These are phyloP conservation scores for Aquilaria yunnanensis DNA, from an alignment of 345 rosid genomes.

Conservation along the genomic window DNA sequence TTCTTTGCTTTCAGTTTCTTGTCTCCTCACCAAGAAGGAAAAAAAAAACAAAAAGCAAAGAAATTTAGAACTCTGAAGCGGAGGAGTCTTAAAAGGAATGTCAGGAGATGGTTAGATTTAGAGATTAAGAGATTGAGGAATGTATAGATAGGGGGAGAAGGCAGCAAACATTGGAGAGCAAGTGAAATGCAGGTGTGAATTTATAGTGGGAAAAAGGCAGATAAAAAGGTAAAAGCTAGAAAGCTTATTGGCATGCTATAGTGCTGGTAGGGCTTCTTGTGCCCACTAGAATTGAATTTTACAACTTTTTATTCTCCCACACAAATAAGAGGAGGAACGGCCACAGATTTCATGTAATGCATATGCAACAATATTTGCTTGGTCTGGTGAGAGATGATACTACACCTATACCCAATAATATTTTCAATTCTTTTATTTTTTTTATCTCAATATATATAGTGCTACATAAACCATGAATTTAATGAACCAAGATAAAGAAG, in stretches of 20 bases:
- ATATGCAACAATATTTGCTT: too few species aligned
- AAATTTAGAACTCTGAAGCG: too few species aligned
- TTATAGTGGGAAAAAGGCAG: slow-evolving; percentile 23
- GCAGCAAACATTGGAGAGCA: slow-evolving; percentile 18
- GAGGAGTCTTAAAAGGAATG: background rate
- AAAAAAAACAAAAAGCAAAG: too few species aligned
- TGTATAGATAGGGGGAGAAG: background rate
- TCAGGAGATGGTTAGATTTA: background rate
- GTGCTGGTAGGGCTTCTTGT: background rate
- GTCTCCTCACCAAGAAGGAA: background rate
- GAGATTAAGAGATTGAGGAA: slow-evolving; percentile 1
- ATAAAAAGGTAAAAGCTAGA: background rate
- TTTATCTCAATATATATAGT: too few species aligned
- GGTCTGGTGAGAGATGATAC: too few species aligned
- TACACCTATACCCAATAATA: too few species aligned
- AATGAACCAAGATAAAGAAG: too few species aligned
- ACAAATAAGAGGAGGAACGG: background rate
- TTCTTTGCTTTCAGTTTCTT: background rate
- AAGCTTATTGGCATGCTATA: background rate
- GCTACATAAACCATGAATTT: too few species aligned
- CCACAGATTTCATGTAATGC: too few species aligned
- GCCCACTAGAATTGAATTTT: slow-evolving; percentile 11
- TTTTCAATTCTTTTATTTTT: too few species aligned
- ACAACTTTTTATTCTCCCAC: slow-evolving; percentile 16
- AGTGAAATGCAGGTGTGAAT: slow-evolving; percentile 16